Evolutionary conservation across 305 asterid genomes (phyloP), one percentile per base, ranked within the genome.

Genomic region (Plantago rigida): DNA sequence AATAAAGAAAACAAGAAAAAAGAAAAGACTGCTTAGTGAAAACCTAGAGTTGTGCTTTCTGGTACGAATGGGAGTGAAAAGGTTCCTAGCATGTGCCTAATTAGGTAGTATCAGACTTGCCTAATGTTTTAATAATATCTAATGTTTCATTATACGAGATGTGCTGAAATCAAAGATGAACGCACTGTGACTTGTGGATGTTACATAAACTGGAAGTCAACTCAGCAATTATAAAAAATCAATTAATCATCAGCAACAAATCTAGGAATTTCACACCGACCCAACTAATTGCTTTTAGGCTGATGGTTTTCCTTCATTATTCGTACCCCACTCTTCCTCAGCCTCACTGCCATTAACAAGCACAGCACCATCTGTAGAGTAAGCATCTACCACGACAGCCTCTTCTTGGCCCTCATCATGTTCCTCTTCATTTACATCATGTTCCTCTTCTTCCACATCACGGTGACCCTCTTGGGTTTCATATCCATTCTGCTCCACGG

Each of bases 321-420:
- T 79, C 85, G 77, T 82, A 85, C 91, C 97, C 89, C 83, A 87
- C 92, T 87, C 82, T 85, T 93, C 95, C 74, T 85, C 93, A 62
- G 13, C 59, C 75, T 87, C 97, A 29, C 74, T 81, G 45, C 85
- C 92, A 44, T 85, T 87, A 72, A 89, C 83, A 24, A 89, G 85
- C 52, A 85, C 84, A 13, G 86, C 92, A 71, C 97, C 95, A 66
- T 89, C 97, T 36, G 84, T 75, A 42, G 97, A 85, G 68, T 89
- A 96, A 63, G 84, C 89, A 69, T 89, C 97, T 67, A 77, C 93
- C 61, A 84, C 88, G 24, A 78, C 89, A 70, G 80, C 87, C 82
- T 82, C 96, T 73, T 84, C 95, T 73, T 71, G 95, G 64, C 78
- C 71, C 69, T 75, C 92, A 65, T 71, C 84, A 56, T 66, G 91